phyloP scores from a whole-genome alignment of 2,329 filamentous ascomycete species.

The Fusarium chaquense region DNA sequence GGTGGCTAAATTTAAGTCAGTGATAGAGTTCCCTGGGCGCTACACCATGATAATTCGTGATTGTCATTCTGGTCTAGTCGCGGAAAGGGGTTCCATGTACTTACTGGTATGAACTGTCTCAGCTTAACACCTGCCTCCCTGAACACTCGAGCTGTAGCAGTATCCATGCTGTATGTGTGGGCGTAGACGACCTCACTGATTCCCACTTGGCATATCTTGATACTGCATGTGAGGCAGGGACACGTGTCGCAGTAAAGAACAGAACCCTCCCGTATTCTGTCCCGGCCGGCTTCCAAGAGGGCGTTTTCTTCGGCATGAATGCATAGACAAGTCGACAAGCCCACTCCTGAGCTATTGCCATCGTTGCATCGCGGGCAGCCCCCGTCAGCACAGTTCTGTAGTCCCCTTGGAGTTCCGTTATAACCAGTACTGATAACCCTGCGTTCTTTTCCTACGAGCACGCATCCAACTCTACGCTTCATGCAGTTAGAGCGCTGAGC shows the following conservation, averaged over 20 bases:
- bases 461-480: conserved; percentile 96
- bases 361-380: conserved; percentile 91
- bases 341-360: conserved; percentile 75
- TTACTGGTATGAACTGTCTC: conserved; percentile 87
- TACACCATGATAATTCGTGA: conserved; percentile 2
- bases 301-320: conserved; percentile 99
- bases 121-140: conserved; percentile 84
- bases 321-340: conserved; percentile 88
- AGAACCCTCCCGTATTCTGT: conserved; percentile 84
- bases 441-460: conserved; percentile 82
- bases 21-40: conserved; percentile 12
- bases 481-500: conserved; percentile 96
- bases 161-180: conserved; percentile 95
- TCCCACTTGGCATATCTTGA: conserved; percentile 98
- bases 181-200: conserved; percentile 96
- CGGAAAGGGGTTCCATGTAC: conserved; percentile 51
- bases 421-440: conserved; percentile 96
- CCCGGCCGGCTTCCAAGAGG: conserved; percentile 90
- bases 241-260: conserved; percentile 96
- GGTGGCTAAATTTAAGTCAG: conserved; percentile 62
- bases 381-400: conserved; percentile 92
- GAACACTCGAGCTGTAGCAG: conserved; percentile 83
- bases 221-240: conserved; percentile 95
- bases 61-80: conserved; percentile 18
- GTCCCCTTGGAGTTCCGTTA: conserved; percentile 92